Evolutionary conservation across 768 basidiomycete species (phyloP).

Genomic region (Calvatia gigantea): DNA sequence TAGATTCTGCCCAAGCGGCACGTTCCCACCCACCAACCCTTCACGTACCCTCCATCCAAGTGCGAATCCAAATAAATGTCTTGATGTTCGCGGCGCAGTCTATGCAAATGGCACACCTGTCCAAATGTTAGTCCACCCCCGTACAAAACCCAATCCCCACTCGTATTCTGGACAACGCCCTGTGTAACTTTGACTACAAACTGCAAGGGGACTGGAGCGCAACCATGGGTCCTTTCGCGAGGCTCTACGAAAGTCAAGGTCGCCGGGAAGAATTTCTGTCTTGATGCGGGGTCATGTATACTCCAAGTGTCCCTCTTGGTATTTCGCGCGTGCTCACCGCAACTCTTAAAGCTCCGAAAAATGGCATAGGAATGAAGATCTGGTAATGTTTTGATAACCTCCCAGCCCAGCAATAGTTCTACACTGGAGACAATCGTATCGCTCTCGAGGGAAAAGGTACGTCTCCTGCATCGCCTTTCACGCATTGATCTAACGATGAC

Average conservation of each 20-base stretch:
- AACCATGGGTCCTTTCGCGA: conserved; percentile 19
- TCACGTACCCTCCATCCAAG: conserved; percentile 12
- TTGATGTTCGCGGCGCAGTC: conserved; percentile 29
- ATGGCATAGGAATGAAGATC: conserved; percentile 20
- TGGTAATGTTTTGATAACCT: conserved; percentile 29
- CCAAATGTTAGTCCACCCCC: conserved; percentile 29
- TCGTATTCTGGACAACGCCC: background rate
- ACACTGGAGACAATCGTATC: conserved; percentile 26
- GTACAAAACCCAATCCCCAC: background rate
- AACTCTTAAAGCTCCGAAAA: conserved; percentile 16
- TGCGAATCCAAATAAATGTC: conserved; percentile 23
- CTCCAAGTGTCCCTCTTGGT: background rate
- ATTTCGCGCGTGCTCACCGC: background rate
- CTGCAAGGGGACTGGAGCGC: conserved; percentile 22
- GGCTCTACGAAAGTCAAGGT: conserved; percentile 17
- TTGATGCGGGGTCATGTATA: conserved; percentile 20
- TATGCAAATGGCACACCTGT: conserved; percentile 30
- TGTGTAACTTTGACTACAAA: conserved; percentile 6
- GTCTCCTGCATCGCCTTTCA: background rate
- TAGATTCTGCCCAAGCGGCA: conserved; percentile 25
- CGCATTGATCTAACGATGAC: background rate
- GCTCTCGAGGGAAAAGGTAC: conserved; percentile 23
- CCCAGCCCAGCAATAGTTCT: conserved; percentile 31
- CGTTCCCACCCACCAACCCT: conserved; percentile 18
- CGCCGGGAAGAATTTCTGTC: conserved; percentile 20